Evolutionary conservation across 2,329 filamentous ascomycete genomes (phyloP), one percentile per base, ranked within the genome.

Genomic region (Aspergillus sp.): DNA sequence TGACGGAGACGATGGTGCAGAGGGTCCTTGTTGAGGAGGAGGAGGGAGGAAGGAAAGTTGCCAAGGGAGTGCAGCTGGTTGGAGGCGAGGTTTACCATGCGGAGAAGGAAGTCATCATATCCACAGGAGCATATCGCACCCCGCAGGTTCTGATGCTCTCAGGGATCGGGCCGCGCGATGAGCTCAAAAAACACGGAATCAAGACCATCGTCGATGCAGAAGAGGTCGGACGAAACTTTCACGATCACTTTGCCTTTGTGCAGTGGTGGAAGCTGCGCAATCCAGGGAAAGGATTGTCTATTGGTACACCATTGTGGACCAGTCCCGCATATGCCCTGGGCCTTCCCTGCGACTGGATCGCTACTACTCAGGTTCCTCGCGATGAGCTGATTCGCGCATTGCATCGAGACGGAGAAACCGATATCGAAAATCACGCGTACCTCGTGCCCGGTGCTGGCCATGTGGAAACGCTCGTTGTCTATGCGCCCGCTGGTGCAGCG

Each of bases 341-440:
- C 0, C 63, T 70, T 4, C 78, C 78, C 0, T 57, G 70, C 49
- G 77, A 81, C 64, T 81, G 77, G 66, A 68, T 78, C 13, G 73
- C 75, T 19, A 66, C 55, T 8, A 23, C 54, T 6, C 53, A 60
- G 49, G 31, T 53, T 19, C 64, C 64, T 0, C 31, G 30, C 6
- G 41, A 38, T 1, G 53, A 46, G 1, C 19, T 63, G 13, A 22
- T 55, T 30, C 9, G 22, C 4, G 64, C 64, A 4, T 28, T 64
- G 19, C 34, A 41, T 41, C 8, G 13, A 15, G 34, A 41, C 34
- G 34, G 34, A 41, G 34, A 41, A 41, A 41, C 11, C 34, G 31
- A 41, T 0, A 17, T 25, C 2, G 43, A 48, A 17, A 23, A 13
- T 2, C 58, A 65, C 7, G 54, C 47, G 6, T 57, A 56, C 38